phyloP scores from a whole-genome alignment of 345 rosid species.

The Populus tremula region DNA sequence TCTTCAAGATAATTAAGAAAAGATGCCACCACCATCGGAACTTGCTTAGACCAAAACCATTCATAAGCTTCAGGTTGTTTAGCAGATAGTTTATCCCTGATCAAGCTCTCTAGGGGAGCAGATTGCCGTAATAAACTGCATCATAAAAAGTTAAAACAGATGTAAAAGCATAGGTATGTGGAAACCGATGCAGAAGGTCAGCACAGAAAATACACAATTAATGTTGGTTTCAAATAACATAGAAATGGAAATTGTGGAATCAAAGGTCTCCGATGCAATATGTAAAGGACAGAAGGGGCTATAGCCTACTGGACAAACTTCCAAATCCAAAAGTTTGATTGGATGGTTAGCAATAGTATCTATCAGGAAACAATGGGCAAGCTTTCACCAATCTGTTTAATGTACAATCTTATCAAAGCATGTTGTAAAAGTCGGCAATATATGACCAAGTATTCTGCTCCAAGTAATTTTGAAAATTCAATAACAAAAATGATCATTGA shows the following conservation, averaged over 20 bases:
- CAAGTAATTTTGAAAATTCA: not conserved
- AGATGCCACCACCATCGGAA: conserved; percentile 57
- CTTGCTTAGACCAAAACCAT: conserved; percentile 80
- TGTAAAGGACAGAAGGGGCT: not conserved
- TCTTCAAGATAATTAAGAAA: conserved; percentile 65
- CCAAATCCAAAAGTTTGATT: conserved; percentile 1
- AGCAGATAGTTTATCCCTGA: conserved; percentile 73
- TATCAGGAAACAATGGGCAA: not conserved
- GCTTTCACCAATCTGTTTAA: not conserved
- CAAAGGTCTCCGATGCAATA: not conserved
- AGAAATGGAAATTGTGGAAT: too few relatives aligned
- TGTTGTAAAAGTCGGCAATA: not conserved
- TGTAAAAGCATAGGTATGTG: conserved; percentile 2
- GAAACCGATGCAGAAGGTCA: conserved; percentile 2
- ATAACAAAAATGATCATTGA: not conserved
- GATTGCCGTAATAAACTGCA: conserved; percentile 73
- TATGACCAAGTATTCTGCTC: not conserved
- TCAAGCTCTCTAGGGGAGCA: conserved; percentile 76
- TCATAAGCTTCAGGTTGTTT: conserved; percentile 72
- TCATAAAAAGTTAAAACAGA: conserved; percentile 13
- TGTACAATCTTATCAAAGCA: not conserved
- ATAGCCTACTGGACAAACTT: not conserved
- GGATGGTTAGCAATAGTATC: not conserved
- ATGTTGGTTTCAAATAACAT: not conserved
- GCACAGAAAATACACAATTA: not conserved